Evolutionary conservation across 306 rosid species (phyloP).

Genomic region (Inga leiocalycina): DNA sequence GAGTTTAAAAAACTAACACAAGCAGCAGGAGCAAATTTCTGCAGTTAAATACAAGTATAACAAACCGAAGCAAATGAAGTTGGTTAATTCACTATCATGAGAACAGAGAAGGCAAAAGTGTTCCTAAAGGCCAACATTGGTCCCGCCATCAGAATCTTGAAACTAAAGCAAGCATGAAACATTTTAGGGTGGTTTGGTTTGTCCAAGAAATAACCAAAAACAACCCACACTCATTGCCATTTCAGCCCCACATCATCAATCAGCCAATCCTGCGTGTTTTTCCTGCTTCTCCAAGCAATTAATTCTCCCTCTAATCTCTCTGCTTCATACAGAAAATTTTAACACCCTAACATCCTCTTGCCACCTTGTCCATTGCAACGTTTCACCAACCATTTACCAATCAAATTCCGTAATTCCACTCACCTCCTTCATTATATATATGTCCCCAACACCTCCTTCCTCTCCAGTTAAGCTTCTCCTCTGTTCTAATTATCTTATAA

Average conservation of each 20-base stretch:
- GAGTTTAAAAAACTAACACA: not conserved
- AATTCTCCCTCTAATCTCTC: constrained; percentile 18
- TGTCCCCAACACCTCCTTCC: constrained; percentile 19
- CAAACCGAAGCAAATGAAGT: not conserved
- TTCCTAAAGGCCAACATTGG: not conserved
- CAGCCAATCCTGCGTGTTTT: constrained; percentile 20
- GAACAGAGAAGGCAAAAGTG: not conserved
- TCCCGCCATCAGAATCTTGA: constrained; percentile 31
- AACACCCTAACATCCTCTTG: not conserved
- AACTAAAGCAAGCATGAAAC: constrained; percentile 27
- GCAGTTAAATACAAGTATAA: not conserved
- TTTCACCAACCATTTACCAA: constrained; percentile 53
- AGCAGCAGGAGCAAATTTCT: not conserved
- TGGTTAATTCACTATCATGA: not conserved
- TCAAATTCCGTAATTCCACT: not conserved
- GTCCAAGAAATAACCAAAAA: not conserved
- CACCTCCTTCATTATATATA: constrained; percentile 27
- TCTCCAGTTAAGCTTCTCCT: too few relatives aligned
- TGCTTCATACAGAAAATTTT: not conserved
- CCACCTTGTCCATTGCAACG: constrained; percentile 38
- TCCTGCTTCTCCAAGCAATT: constrained; percentile 49
- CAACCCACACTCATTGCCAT: not conserved
- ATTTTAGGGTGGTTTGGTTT: not conserved
- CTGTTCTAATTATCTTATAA: too few relatives aligned
- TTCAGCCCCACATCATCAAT: constrained; percentile 24